Evolutionary conservation across 768 basidiomycete species (phyloP).

Genomic region (Termitomyces sp.): DNA sequence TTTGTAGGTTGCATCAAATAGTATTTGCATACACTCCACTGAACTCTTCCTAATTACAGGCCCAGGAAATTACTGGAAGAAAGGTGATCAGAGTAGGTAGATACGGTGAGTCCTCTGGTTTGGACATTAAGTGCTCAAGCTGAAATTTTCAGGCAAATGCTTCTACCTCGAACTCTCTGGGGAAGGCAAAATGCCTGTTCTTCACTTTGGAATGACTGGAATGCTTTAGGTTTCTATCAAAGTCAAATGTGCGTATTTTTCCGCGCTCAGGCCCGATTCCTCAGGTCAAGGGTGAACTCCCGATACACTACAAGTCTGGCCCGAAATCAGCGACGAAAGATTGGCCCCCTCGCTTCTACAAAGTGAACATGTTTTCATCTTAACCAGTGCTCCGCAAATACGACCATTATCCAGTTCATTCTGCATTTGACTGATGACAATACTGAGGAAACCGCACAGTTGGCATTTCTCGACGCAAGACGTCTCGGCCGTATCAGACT

Average conservation of each 20-base stretch:
- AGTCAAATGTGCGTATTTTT: background rate
- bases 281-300: constrained; percentile 46
- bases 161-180: constrained; percentile 68
- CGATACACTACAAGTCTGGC: constrained; percentile 47
- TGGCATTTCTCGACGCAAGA: constrained; percentile 73
- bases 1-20: constrained; percentile 50
- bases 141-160: constrained; percentile 36
- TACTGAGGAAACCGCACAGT: constrained; percentile 37
- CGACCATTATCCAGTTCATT: constrained; percentile 46
- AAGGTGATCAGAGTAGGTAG: constrained; percentile 43
- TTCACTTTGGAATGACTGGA: constrained; percentile 89
- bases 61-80: constrained; percentile 48
- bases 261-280: background rate
- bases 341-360: constrained; percentile 70
- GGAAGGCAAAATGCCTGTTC: constrained; percentile 56
- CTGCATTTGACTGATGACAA: constrained; percentile 48
- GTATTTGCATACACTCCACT: background rate
- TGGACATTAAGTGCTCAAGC: background rate
- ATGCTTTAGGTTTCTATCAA: constrained; percentile 54
- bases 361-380: constrained; percentile 32
- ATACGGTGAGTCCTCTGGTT: constrained; percentile 40
- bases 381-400: background rate
- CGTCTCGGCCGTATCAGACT: constrained; percentile 71
- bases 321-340: constrained; percentile 36
- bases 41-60: constrained; percentile 32